These are phyloP conservation scores for Malus sylvestris DNA, from an alignment of 306 rosid genomes.

Conservation along the genomic window DNA sequence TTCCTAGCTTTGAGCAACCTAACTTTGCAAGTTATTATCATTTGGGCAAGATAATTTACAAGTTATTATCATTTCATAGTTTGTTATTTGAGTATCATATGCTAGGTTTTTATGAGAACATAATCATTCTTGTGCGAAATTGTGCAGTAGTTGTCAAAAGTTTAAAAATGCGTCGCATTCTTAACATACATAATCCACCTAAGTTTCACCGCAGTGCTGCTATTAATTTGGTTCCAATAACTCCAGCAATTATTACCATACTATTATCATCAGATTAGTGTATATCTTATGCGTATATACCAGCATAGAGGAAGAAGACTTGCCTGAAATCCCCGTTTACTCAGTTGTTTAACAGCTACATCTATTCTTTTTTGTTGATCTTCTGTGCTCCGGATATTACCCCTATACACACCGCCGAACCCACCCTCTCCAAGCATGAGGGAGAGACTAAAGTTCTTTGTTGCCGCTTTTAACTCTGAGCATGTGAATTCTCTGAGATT, in stretches of 20 bases:
- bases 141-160: background rate
- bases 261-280: background rate
- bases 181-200: background rate
- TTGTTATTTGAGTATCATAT: background rate
- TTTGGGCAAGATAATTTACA: background rate
- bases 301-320: conserved; percentile 18
- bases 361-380: conserved; percentile 37
- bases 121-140: background rate
- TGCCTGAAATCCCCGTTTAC: conserved; percentile 63
- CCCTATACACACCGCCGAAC: conserved; percentile 52
- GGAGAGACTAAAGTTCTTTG: conserved; percentile 48
- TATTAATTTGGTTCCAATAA: background rate
- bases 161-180: background rate
- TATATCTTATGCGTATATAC: background rate
- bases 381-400: conserved; percentile 26
- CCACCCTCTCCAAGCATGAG: conserved; percentile 64
- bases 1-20: background rate
- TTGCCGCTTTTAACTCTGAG: conserved; percentile 48
- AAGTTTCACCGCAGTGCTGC: background rate
- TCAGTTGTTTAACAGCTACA: conserved; percentile 54
- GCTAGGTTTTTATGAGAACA: background rate
- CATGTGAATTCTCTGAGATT: conserved; percentile 51
- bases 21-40: background rate
- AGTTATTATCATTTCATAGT: background rate
- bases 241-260: background rate